Evolutionary conservation across 78 protist species (phyloP), one percentile per base, ranked within the genome.

Genomic region (Guillardia theta): DNA sequence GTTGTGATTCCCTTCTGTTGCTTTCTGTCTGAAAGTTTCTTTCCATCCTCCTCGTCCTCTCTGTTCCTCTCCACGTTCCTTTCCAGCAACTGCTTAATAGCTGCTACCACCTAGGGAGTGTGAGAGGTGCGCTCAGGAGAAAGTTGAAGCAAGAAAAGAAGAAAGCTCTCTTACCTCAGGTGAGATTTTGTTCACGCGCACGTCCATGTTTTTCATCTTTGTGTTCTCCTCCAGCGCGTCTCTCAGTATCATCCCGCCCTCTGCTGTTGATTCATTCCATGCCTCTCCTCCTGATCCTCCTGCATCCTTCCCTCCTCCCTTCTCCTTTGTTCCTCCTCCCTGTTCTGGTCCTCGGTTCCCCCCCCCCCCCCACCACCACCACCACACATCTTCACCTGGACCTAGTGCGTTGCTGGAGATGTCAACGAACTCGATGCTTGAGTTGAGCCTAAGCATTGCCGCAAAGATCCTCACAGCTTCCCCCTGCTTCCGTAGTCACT

Each of bases 401-500:
- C 90, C 90, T 27, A 78, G 90, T 18, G 90, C 39, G 48, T 78
- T 78, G 30, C 50, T 43, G 45, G 90, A 78, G 10, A 78, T 37
- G 90, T 78, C 90, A 9, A 78, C 50, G 1, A 22, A 12, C 3
- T 18, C 18, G 53, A 78, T 30, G 33, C 30, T 41, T 45, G 45
- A 6, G 33, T 78, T 78, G 19, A 43, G 53, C 33, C 90, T 19
- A n/a, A 78, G 45, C 90, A 78, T 78, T 6, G 53, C 90, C 45
- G 90, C 90, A 8, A 78, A 43, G 30, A 78, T 48, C 33, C 90
- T 45, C 90, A 78, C 48, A 0, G 90, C 90, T 19, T 78, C 90
- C 43, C 90, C 90, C 90, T 78, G n/a, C n/a, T n/a, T n/a, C n/a
- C n/a, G n/a, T n/a, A n/a, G n/a, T n/a, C n/a, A n/a, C n/a, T n/a